These are phyloP conservation scores for Hylodesmum podocarpum DNA, from an alignment of 306 rosid species.

Conservation along the genomic window DNA sequence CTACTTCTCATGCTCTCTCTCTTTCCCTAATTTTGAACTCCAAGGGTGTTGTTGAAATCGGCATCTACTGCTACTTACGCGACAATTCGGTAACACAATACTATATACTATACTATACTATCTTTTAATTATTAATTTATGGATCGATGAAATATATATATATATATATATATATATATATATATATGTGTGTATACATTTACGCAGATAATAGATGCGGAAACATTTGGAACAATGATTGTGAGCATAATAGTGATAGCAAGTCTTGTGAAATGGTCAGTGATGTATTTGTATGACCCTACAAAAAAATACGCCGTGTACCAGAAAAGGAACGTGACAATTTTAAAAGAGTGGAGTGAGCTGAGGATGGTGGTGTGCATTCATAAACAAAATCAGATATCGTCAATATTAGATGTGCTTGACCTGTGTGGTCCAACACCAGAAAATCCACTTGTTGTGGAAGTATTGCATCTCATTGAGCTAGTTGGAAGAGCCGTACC, in stretches of 20 bases:
- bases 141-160: no score
- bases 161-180: no score
- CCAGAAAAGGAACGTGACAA: conserved; percentile 44
- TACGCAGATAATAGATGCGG: conserved; percentile 27
- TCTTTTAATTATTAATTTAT: neutral
- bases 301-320: conserved; percentile 54
- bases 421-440: conserved; percentile 43
- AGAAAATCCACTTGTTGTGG: conserved; percentile 36
- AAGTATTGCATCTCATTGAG: conserved; percentile 54
- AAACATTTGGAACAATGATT: conserved; percentile 6
- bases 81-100: conserved; percentile 43
- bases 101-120: no score
- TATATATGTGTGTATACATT: no score
- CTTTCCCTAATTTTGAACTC: conserved; percentile 53
- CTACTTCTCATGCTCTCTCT: conserved; percentile 45
- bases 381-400: conserved; percentile 43
- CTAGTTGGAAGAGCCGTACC: conserved; percentile 52
- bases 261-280: conserved; percentile 33
- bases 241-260: conserved; percentile 27
- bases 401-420: conserved; percentile 32
- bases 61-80: neutral
- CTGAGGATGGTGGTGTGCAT: conserved; percentile 38
- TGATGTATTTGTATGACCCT: conserved; percentile 51
- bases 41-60: conserved; percentile 62
- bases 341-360: conserved; percentile 27